Evolutionary conservation across 2,329 filamentous ascomycete genomes (phyloP), one percentile per base, ranked within the genome.

Genomic region (Didymosphaeria variabile): DNA sequence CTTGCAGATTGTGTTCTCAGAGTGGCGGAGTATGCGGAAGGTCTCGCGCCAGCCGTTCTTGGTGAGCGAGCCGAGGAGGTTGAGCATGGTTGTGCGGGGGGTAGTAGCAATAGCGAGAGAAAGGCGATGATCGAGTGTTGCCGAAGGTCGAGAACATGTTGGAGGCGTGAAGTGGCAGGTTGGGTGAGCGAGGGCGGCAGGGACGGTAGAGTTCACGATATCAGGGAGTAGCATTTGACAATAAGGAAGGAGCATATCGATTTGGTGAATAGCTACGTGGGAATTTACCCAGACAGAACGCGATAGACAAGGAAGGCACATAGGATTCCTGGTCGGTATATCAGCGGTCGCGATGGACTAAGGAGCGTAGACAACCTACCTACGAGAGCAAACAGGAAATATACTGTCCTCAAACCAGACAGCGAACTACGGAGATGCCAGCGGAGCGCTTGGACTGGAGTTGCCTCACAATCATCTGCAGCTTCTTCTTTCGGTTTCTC

Each of bases 1-100:
- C 13, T 53, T 47, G 12, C 19, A 1, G 49, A 61, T 40, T 6
- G 17, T n/a, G 34, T 8, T 61, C 1, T 51, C 38, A 9, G 26
- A 7, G 23, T 51, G 2, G n/a, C 38, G 29, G 32, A 58, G 40
- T 2, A 34, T 46, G 44, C 55, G 50, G 21, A 61, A 26, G 19
- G 55, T 58, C n/a, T 49, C 44, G 34, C 59, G 49, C 42, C 42
- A 55, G 44, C 59, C 59, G 21, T 53, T 31, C 13, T 53, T 44
- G 45, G 47, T 38, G 54, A 60, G 46, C 29, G 54, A 61, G 42
- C 54, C 26, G 9, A 58, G 50, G 34, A 61, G 12, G 36, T 44
- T 45, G 21, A 51, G 29, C 52, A 56, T 60, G 13, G 12, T 42
- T 40, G 45, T 13, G 21, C 29, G 36, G 29, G 45, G 1, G 12